phyloP scores from a whole-genome alignment of 2,329 filamentous ascomycete species.

The Cladosporium sp. region DNA sequence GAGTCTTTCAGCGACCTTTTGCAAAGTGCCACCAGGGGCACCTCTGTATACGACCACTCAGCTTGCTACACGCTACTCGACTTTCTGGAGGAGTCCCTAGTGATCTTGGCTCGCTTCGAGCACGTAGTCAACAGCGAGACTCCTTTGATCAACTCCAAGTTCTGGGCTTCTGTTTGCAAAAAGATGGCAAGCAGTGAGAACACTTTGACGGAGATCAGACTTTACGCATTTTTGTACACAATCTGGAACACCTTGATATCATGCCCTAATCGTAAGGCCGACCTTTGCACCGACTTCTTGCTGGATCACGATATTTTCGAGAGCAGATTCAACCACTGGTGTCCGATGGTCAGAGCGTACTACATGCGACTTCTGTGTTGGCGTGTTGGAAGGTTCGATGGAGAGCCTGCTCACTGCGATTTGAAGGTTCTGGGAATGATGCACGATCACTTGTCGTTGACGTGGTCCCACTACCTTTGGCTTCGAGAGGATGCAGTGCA shows the following conservation, averaged over 20 bases:
- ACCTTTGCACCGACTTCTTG: constrained; percentile 73
- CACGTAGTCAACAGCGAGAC: constrained; percentile 44
- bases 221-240: constrained; percentile 78
- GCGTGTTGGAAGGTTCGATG: constrained; percentile 77
- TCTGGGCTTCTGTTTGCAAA: constrained; percentile 80
- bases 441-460: constrained; percentile 65
- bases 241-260: constrained; percentile 73
- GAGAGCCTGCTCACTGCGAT: constrained; percentile 53
- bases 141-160: constrained; percentile 69
- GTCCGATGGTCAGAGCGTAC: constrained; percentile 90
- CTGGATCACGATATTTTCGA: constrained; percentile 74
- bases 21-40: constrained; percentile 71
- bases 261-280: constrained; percentile 66
- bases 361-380: constrained; percentile 89
- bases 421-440: constrained; percentile 64
- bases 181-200: constrained; percentile 81
- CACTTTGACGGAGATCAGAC: constrained; percentile 83
- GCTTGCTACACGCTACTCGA: constrained; percentile 90
- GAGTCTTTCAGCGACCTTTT: constrained; percentile 72
- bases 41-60: constrained; percentile 76
- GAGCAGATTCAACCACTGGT: constrained; percentile 89
- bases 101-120: constrained; percentile 65
- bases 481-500: constrained; percentile 67
- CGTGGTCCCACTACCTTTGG: constrained; percentile 79
- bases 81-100: constrained; percentile 78